Evolutionary conservation across 306 rosid species (phyloP).

Genomic region (Fragaria iinumae): DNA sequence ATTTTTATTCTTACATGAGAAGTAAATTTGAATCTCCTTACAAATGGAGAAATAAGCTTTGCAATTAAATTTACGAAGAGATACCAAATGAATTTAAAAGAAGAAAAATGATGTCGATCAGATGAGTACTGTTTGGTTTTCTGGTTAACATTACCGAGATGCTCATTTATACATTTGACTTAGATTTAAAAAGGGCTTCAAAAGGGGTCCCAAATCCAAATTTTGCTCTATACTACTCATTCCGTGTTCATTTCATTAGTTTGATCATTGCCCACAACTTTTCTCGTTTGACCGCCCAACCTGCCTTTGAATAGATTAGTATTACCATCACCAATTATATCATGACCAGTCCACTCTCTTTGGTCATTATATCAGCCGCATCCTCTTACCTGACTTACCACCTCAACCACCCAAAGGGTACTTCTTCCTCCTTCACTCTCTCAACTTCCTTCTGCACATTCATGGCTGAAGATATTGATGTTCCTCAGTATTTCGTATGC

Average conservation of each 20-base stretch:
- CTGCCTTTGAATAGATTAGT: constrained; percentile 5
- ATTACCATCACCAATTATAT: not conserved
- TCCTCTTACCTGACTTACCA: constrained; percentile 28
- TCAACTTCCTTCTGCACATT: not conserved
- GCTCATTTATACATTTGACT: not conserved
- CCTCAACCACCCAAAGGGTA: not conserved
- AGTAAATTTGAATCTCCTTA: not conserved
- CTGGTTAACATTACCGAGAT: not conserved
- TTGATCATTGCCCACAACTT: constrained; percentile 2
- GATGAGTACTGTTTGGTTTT: too few species aligned
- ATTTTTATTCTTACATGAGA: not conserved
- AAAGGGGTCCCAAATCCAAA: not conserved
- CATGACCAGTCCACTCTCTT: constrained; percentile 3
- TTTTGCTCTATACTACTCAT: not conserved
- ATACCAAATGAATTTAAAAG: too few species aligned
- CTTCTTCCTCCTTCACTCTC: not conserved
- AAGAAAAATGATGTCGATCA: too few species aligned
- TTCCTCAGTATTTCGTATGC: constrained; percentile 65
- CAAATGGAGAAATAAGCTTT: too few species aligned
- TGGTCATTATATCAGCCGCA: constrained; percentile 23
- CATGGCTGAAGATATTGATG: constrained; percentile 65
- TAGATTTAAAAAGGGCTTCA: not conserved
- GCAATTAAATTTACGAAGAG: too few species aligned
- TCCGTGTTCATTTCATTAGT: constrained; percentile 7
- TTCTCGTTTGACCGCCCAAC: not conserved